Evolutionary conservation across 2,329 filamentous ascomycete genomes (phyloP).

Genomic region (Cephalotrichum gorgonifer): DNA sequence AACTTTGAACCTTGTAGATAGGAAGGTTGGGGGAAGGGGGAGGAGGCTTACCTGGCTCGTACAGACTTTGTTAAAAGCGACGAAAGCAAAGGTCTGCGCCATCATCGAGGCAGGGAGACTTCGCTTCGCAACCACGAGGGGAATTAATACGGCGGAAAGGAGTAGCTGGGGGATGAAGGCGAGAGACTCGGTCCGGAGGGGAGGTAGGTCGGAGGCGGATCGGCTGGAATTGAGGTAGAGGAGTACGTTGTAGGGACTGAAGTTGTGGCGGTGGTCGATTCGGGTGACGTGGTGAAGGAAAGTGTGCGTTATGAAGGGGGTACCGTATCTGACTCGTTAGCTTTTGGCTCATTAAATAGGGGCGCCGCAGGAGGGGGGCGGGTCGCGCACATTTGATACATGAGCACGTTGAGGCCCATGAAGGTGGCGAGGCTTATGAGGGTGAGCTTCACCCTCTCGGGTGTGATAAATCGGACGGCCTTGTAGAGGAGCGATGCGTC

Average conservation of each 20-base stretch:
- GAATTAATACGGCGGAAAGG: constrained; percentile 67
- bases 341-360: neutral
- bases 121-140: constrained; percentile 66
- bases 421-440: constrained; percentile 64
- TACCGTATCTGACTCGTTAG: constrained; percentile 52
- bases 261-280: constrained; percentile 96
- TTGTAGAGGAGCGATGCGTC: constrained; percentile 12
- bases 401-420: constrained; percentile 58
- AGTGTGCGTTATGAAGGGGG: constrained; percentile 76
- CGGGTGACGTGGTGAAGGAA: constrained; percentile 88
- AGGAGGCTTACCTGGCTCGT: constrained; percentile 72
- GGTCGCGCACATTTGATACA: constrained; percentile 60
- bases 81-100: constrained; percentile 93
- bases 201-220: constrained; percentile 17
- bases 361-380: neutral
- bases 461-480: constrained; percentile 35
- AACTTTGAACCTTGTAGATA: neutral
- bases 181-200: constrained; percentile 56
- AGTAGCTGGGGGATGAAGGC: constrained; percentile 84
- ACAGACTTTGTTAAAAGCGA: constrained; percentile 97
- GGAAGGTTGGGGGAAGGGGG: neutral
- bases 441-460: constrained; percentile 45
- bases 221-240: constrained; percentile 75
- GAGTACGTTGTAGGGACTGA: constrained; percentile 89
- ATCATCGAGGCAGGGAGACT: constrained; percentile 79